These are phyloP conservation scores for Yamadazyma conglobata DNA, from an alignment of 1,139 yeast species.

Conservation along the genomic window DNA sequence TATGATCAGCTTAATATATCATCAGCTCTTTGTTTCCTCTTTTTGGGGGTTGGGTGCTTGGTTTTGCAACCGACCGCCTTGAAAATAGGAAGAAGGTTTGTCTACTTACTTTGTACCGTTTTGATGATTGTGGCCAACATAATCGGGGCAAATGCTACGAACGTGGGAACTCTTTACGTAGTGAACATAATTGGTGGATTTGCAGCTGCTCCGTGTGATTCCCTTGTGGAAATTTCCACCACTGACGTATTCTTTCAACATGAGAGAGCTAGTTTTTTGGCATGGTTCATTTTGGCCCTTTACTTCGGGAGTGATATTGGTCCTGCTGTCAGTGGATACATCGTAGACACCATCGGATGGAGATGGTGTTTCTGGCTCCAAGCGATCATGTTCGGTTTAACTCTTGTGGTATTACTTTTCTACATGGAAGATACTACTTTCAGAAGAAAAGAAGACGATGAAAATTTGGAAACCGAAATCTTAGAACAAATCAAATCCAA, in stretches of 20 bases:
- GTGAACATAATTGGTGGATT: slow-evolving; percentile 36
- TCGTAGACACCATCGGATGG: slow-evolving; percentile 40
- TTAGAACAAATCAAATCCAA: slow-evolving; percentile 25
- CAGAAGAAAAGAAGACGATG: slow-evolving; percentile 18
- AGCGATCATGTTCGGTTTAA: slow-evolving; percentile 45
- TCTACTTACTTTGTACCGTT: slow-evolving; percentile 32
- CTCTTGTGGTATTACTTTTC: slow-evolving; percentile 39
- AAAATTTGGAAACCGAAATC: slow-evolving; percentile 19
- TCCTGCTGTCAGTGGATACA: slow-evolving; percentile 45
- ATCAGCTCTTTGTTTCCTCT: slow-evolving; percentile 33
- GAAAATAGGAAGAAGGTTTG: slow-evolving; percentile 38
- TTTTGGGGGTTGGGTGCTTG: slow-evolving; percentile 39
- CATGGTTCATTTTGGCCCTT: slow-evolving; percentile 39
- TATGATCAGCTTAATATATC: slow-evolving; percentile 26
- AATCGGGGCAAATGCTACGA: slow-evolving; percentile 31
- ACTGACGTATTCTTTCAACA: slow-evolving; percentile 49
- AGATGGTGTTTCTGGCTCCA: slow-evolving; percentile 46
- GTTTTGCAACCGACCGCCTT: slow-evolving; percentile 41
- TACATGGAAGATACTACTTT: slow-evolving; percentile 47
- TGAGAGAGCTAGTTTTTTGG: slow-evolving; percentile 41
- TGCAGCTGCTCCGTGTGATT: slow-evolving; percentile 50
- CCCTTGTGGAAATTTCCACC: slow-evolving; percentile 46
- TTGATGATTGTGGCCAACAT: slow-evolving; percentile 32
- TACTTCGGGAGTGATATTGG: slow-evolving; percentile 44
- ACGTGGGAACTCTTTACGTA: slow-evolving; percentile 26